Evolutionary conservation across 805 yeast genomes (phyloP).

Genomic region (Starmerella khaoyaiensis): DNA sequence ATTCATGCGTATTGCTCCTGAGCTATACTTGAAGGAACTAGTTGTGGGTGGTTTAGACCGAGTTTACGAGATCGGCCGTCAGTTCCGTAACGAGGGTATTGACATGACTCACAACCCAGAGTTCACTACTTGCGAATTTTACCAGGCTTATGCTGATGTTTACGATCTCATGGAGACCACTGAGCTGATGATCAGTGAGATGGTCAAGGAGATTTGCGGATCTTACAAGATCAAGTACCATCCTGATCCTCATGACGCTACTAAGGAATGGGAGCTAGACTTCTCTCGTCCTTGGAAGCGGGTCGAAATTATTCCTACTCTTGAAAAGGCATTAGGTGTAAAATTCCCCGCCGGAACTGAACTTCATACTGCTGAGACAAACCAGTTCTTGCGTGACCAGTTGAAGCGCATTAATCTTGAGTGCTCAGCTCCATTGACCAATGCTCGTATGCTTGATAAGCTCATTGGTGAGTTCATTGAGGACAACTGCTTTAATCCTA

Average conservation of each 20-base stretch:
- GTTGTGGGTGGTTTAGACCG: slow-evolving; percentile 98
- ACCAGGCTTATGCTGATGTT: slow-evolving; percentile 95
- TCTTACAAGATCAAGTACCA: slow-evolving; percentile 74
- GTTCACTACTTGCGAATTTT: slow-evolving; percentile 97
- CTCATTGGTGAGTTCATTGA: slow-evolving; percentile 87
- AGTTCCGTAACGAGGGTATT: slow-evolving; percentile 96
- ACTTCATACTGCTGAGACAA: slow-evolving; percentile 88
- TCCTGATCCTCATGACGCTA: slow-evolving; percentile 83
- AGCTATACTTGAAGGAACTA: slow-evolving; percentile 85
- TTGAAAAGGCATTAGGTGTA: slow-evolving; percentile 73
- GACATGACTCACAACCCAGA: slow-evolving; percentile 99
- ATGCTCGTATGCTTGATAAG: slow-evolving; percentile 97
- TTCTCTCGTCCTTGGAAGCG: slow-evolving; percentile 98
- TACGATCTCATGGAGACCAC: slow-evolving; percentile 86
- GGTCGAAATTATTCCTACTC: slow-evolving; percentile 90
- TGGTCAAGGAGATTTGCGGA: slow-evolving; percentile 94
- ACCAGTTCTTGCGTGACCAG: slow-evolving; percentile 70
- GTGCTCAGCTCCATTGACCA: slow-evolving; percentile 84
- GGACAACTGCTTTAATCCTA: slow-evolving; percentile 89
- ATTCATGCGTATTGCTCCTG: slow-evolving; percentile 98
- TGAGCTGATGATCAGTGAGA: slow-evolving; percentile 83
- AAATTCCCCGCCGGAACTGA: slow-evolving; percentile 93
- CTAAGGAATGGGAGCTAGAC: slow-evolving; percentile 54
- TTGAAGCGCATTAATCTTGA: slow-evolving; percentile 71
- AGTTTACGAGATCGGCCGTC: slow-evolving; percentile 97